Evolutionary conservation across 2,329 filamentous ascomycete species (phyloP).

Genomic region (Ceratocystis colombiana): DNA sequence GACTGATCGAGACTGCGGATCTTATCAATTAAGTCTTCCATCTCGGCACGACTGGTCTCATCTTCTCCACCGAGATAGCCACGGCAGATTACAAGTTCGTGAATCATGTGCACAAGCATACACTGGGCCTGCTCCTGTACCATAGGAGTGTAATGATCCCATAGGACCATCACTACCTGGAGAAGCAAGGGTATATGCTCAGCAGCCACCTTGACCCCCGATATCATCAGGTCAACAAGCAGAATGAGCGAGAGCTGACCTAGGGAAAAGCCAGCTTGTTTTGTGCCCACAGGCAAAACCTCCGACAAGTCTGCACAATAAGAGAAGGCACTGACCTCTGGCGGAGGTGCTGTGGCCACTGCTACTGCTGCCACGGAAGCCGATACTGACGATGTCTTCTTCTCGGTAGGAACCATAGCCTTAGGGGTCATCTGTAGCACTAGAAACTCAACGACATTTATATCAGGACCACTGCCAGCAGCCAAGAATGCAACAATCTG

Average conservation of each 20-base stretch:
- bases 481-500: constrained; percentile 90
- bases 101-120: constrained; percentile 95
- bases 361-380: background rate
- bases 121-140: constrained; percentile 95
- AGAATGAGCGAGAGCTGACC: constrained; percentile 89
- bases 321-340: constrained; percentile 64
- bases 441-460: constrained; percentile 89
- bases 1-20: constrained; percentile 74
- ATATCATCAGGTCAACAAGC: constrained; percentile 90
- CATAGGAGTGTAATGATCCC: constrained; percentile 92
- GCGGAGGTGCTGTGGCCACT: constrained; percentile 55
- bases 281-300: constrained; percentile 76
- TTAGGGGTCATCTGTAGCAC: constrained; percentile 84
- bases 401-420: constrained; percentile 91
- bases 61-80: constrained; percentile 42
- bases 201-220: constrained; percentile 66
- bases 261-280: constrained; percentile 81
- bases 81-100: constrained; percentile 76
- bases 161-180: constrained; percentile 84
- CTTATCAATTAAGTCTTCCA: constrained; percentile 64
- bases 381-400: constrained; percentile 37
- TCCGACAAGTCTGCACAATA: constrained; percentile 80
- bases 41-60: constrained; percentile 37
- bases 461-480: constrained; percentile 46
- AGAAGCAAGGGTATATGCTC: constrained; percentile 78